Conservation (phyloP, 495 filamentous ascomycete species). For the Penicillium waksmanii region DNA sequence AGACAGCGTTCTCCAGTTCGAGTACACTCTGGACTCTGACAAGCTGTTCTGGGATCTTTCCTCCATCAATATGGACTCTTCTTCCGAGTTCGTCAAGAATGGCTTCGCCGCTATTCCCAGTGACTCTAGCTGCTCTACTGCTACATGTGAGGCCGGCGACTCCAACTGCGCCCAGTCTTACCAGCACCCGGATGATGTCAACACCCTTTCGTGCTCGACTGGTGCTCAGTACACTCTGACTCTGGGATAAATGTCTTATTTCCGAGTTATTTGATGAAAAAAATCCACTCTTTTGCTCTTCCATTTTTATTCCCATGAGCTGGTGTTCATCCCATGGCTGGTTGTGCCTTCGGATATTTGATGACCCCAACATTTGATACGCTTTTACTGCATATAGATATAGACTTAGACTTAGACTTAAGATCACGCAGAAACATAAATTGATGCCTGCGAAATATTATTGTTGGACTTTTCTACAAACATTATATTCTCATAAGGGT, state of each 20-base stretch:
- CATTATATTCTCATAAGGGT: background rate
- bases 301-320: background rate
- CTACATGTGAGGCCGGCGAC: slow-evolving; percentile 33
- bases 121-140: slow-evolving; percentile 31
- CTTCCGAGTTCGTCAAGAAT: slow-evolving; percentile 24
- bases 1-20: slow-evolving; percentile 47
- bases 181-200: slow-evolving; percentile 40
- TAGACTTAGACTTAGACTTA: slow-evolving; percentile 4
- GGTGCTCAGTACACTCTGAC: slow-evolving; percentile 31
- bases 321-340: background rate
- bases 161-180: slow-evolving; percentile 33
- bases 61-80: slow-evolving; percentile 33
- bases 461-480: background rate
- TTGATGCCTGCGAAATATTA: background rate
- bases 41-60: slow-evolving; percentile 41
- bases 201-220: slow-evolving; percentile 35
- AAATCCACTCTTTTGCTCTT: slow-evolving; percentile 5
- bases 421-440: slow-evolving; percentile 10
- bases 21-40: slow-evolving; percentile 29
- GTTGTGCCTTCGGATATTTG: background rate
- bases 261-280: background rate
- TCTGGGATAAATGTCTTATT: slow-evolving; percentile 27
- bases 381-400: background rate
- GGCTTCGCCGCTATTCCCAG: slow-evolving; percentile 27
- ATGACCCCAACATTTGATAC: slow-evolving; percentile 7